Percentiles rank a stretch among this genome's conserved stretches.
These are phyloP conservation scores for Fusarium sp. DNA, from an alignment of 2,329 filamentous ascomycete genomes.

Conservation along the genomic window DNA sequence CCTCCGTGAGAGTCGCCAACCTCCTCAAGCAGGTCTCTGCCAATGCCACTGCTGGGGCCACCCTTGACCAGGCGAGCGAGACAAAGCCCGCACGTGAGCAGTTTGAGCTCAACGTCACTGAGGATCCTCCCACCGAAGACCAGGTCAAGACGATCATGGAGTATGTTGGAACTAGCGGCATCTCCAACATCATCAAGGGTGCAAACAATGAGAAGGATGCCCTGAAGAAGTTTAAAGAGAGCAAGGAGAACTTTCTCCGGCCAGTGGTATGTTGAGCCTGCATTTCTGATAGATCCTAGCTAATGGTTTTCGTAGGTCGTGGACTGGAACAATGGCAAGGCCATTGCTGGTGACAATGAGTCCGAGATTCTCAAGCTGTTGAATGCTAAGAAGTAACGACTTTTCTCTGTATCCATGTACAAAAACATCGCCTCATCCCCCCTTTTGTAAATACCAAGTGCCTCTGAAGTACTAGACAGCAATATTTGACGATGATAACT, in stretches of 20 bases:
- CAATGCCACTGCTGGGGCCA: conserved; percentile 70
- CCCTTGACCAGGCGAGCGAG: conserved; percentile 77
- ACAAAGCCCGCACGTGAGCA: conserved; percentile 68
- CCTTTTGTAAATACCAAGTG: conserved; percentile 28
- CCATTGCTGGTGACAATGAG: conserved; percentile 77
- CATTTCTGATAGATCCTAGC: not conserved
- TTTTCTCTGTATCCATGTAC: conserved; percentile 24
- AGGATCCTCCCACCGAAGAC: conserved; percentile 78
- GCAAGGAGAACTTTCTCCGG: conserved; percentile 70
- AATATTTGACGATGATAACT: conserved; percentile 15
- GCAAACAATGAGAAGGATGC: conserved; percentile 79
- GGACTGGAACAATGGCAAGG: conserved; percentile 93
- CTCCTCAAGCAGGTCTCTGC: conserved; percentile 83
- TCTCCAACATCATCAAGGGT: conserved; percentile 71
- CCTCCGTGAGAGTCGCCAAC: conserved; percentile 75
- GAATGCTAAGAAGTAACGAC: conserved; percentile 57
- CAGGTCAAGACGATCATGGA: conserved; percentile 85
- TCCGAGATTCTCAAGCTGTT: conserved; percentile 89
- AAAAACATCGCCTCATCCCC: conserved; percentile 27
- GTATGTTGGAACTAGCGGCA: conserved; percentile 73
- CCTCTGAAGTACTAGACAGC: not conserved
- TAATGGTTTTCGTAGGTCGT: conserved; percentile 61
- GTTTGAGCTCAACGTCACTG: conserved; percentile 88
- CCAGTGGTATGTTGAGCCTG: conserved; percentile 69
- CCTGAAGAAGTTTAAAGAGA: conserved; percentile 77